These are phyloP conservation scores for Ganoderma resinaceum DNA, from an alignment of 1,284 basidiomycete species.

Conservation along the genomic window DNA sequence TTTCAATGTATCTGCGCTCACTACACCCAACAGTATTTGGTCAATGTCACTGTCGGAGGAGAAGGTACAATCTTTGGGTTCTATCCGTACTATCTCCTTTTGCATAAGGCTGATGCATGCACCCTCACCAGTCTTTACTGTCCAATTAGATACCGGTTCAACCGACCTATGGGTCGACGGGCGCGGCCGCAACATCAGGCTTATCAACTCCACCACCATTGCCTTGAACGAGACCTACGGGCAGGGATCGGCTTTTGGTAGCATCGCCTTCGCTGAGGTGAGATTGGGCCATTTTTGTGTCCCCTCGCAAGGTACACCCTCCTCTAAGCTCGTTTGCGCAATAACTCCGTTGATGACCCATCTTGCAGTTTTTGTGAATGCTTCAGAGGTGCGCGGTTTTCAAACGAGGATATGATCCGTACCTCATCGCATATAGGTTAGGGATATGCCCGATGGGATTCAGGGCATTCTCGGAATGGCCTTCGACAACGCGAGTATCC, in stretches of 20 bases:
- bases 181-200: conserved; percentile 13
- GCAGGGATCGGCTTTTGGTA: conserved; percentile 32
- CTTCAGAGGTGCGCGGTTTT: conserved; percentile 14
- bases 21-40: not conserved
- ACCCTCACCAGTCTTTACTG: conserved; percentile 22
- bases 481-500: conserved; percentile 55
- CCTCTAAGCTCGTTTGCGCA: not conserved
- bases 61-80: not conserved
- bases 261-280: conserved; percentile 35
- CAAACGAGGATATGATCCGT: not conserved
- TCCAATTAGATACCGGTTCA: conserved; percentile 35
- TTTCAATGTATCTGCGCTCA: not conserved
- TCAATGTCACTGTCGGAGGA: not conserved
- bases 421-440: not conserved
- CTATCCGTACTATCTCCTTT: not conserved
- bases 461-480: conserved; percentile 72
- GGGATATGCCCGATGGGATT: conserved; percentile 45
- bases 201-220: conserved; percentile 34
- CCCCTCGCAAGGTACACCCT: conserved; percentile 35
- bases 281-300: conserved; percentile 36
- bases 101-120: not conserved
- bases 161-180: conserved; percentile 34
- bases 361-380: conserved; percentile 31
- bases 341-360: not conserved
- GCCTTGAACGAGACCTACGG: conserved; percentile 23